Percentiles rank a stretch among this genome's conserved stretches.
phyloP scores from a whole-genome alignment of 2,329 filamentous ascomycete genomes.

The Pseudogymnoascus sp. region DNA sequence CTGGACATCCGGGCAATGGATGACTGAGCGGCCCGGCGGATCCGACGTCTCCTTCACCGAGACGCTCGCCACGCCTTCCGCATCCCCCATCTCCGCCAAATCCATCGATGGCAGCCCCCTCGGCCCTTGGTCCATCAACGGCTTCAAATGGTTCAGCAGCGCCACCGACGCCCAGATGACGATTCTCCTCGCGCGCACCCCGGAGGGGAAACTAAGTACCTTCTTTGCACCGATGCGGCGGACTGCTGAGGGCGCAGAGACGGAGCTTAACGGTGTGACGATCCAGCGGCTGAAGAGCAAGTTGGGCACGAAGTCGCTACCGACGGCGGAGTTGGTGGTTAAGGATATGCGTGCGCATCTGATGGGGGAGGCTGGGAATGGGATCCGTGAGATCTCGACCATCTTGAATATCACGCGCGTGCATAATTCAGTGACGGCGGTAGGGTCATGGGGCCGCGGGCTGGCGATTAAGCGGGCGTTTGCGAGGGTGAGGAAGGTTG shows the following conservation, averaged over 20 bases:
- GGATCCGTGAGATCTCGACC: constrained; percentile 58
- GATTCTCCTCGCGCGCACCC: constrained; percentile 54
- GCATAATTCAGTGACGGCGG: constrained; percentile 45
- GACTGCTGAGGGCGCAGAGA: constrained; percentile 12
- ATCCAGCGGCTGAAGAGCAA: constrained; percentile 67
- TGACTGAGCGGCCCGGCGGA: constrained; percentile 63
- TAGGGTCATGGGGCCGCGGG: constrained; percentile 46
- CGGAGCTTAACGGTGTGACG: constrained; percentile 55
- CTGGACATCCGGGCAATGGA: constrained; percentile 72
- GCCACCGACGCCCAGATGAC: constrained; percentile 58
- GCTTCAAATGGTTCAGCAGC: constrained; percentile 66
- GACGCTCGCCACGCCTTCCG: constrained; percentile 41
- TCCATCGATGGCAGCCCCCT: constrained; percentile 29
- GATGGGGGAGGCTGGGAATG: constrained; percentile 56
- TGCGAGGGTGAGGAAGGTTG: constrained; percentile 46
- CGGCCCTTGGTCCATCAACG: constrained; percentile 52
- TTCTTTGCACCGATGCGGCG: constrained; percentile 58
- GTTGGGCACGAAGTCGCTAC: constrained; percentile 59
- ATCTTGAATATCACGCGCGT: constrained; percentile 60
- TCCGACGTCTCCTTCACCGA: constrained; percentile 63
- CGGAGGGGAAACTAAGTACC: constrained; percentile 43
- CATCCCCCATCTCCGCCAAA: constrained; percentile 17
- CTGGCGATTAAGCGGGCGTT: constrained; percentile 50
- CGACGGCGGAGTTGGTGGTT: constrained; percentile 64
- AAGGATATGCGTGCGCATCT: constrained; percentile 55